Base-by-base conservation (phyloP, 768 basidiomycete species). In the Termitomyces sp. region DNA sequence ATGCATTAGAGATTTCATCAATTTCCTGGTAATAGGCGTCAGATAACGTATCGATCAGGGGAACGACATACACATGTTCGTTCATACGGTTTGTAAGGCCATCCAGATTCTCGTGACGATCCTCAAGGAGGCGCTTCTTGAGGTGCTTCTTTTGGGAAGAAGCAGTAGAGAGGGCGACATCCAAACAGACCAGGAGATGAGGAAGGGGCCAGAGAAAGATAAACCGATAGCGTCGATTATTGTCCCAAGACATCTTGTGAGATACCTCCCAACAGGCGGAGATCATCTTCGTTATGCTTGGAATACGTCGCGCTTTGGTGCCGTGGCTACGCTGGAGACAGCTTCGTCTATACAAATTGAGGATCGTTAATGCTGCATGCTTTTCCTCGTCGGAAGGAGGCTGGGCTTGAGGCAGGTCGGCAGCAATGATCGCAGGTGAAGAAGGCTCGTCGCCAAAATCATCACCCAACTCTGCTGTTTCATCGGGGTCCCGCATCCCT, bases 131-230 rank as follows among this genome's bases (percentile, higher is more conserved):
- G 18, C 65, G 66, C 42, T 68, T 64, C 53, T 73, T 79, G 2
- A 66, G 63, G 22, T 64, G 62, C 6, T 20, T 57, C 66, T 79
- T 79, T 51, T 65, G 59, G 18, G 63, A 50, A 39, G 64, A 41
- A 8, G 71, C 60, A 20, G 66, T 28, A 1, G 62, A 37, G 12
- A 71, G 64, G 22, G 67, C 63, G n/a, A 65, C 54, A 48, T 81
- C 74, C 29, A 81, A 68, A 59, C 73, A 78, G 2, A 76, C 59
- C 3, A 79, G 64, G 29, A 81, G 60, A 51, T 71, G 75, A 1
- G 79, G 76, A 8, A 81, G 66, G 42, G 72, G 70, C 2, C 72
- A 72, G 7, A 71, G 64, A 61, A 75, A 79, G 15, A 77, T 65
- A 0, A 64, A 55, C 15, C 69, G 70, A 57, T 82, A 80, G 18